Conservation (phyloP, 176 grass and related monocot genomes). For the bread wheat (Triticum aestivum) region DNA sequence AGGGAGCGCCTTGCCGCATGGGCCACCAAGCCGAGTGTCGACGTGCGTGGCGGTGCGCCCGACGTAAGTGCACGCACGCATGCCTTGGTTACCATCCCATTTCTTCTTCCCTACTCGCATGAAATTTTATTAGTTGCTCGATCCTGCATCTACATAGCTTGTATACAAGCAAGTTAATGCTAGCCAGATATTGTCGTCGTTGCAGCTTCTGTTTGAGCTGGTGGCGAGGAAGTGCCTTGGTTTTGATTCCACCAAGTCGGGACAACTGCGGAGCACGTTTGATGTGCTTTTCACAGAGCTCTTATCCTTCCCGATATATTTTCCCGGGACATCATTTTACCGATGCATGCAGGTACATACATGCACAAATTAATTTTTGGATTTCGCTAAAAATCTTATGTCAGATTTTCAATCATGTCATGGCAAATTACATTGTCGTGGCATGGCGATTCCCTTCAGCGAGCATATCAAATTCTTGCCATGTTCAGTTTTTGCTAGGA, state of each 20-base stretch:
- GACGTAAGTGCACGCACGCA: background rate
- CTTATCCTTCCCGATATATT: background rate
- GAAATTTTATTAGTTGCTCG: no score
- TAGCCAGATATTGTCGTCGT: no score
- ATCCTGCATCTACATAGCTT: no score
- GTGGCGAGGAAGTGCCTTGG: background rate
- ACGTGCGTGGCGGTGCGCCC: background rate
- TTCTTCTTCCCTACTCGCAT: no score
- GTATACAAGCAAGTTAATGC: no score
- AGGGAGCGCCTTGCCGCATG: background rate
- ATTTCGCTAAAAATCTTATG: no score
- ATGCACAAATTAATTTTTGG: no score
- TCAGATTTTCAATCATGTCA: no score
- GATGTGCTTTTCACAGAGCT: background rate
- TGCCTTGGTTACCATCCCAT: background rate
- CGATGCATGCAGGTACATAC: background rate
- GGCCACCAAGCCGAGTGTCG: background rate
- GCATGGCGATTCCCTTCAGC: no score
- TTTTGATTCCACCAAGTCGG: background rate
- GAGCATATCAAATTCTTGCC: no score
- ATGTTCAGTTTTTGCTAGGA: no score
- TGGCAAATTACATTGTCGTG: no score
- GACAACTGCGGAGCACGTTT: background rate
- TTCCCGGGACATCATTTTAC: background rate
- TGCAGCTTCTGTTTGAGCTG: background rate